phyloP scores from a whole-genome alignment of 106 monocot genomes.

The Dendrobium officinale region DNA sequence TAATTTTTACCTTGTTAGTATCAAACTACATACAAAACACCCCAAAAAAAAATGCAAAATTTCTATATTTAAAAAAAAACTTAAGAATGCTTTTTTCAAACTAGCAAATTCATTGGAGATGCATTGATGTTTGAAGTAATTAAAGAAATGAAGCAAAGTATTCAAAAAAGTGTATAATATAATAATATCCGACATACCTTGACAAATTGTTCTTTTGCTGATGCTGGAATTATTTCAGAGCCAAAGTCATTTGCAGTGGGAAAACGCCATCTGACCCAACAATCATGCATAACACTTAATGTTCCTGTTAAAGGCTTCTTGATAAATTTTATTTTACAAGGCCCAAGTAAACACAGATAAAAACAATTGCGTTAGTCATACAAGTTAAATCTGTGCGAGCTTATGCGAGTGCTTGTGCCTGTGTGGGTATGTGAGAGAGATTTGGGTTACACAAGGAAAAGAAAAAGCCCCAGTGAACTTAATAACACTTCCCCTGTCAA shows the following conservation, averaged over 20 bases:
- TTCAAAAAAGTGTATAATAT: not conserved
- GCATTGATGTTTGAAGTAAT: too few relatives aligned
- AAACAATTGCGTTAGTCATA: not conserved
- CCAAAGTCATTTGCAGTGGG: slow-evolving; percentile 97
- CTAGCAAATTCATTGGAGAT: too few relatives aligned
- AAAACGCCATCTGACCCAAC: slow-evolving; percentile 87
- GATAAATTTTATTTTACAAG: slow-evolving; percentile 15
- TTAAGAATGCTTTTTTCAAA: not conserved
- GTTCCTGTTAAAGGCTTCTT: slow-evolving; percentile 19
- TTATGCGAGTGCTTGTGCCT: not conserved
- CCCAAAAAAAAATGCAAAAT: not conserved
- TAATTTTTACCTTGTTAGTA: not conserved
- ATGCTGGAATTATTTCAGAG: slow-evolving; percentile 96
- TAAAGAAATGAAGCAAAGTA: not conserved
- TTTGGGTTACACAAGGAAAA: too few relatives aligned
- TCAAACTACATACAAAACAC: not conserved
- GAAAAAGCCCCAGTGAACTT: too few relatives aligned
- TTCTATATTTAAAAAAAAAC: not conserved
- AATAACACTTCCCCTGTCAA: too few relatives aligned
- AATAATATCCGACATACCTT: slow-evolving; percentile 38
- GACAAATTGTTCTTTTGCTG: slow-evolving; percentile 62
- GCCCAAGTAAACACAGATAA: not conserved
- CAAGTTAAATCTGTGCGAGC: not conserved
- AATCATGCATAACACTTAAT: slow-evolving; percentile 40
- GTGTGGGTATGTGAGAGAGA: too few relatives aligned